Evolutionary conservation across 257 asterid species (phyloP), one percentile per base, ranked within the genome.

Genomic region (Cynanchum wilfordii): DNA sequence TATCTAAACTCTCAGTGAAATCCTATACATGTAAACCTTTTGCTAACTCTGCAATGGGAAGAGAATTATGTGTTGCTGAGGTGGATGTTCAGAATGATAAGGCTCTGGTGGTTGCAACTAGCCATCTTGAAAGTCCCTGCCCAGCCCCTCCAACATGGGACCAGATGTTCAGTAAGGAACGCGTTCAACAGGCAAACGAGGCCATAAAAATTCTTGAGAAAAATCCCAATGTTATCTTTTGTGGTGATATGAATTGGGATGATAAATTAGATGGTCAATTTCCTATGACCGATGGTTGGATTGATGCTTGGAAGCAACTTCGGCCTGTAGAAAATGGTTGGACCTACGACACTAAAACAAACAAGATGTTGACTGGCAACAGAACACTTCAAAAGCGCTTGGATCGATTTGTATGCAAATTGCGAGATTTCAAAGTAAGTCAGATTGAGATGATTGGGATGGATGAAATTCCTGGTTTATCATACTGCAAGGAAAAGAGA

Each of bases 171-270:
- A 95, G 98, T 87, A 89, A 89, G 74, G 97, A 95, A 73, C 97
- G 99, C 0, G 89, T 95, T 5, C 72, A 7, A 29, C 99, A 95
- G 79, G 99, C 97, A 42, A 92, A 86, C 10, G 97, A 90, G 76
- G 91, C 98, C 42, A 78, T 95, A 63, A 79, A 58, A 65, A 40
- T 80, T 45, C 96, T 95, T 40, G 87, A 81, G 19, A 79, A 77
- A 80, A 63, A 85, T 24, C 82, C 80, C 52, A 92, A 95, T 52
- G 97, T 80, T 52, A 86, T 95, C 1, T 90, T 95, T 73, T 89
- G 98, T 54, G 99, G 99, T 66, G 99, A 95, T 77, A 89, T 89
- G 99, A 95, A 95, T 79, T 95, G 99, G 99, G 92, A 87, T 68
- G 99, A 92, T 68, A 89, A 90, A 73, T 33, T 60, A 75, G 99